Evolutionary conservation across 2,329 filamentous ascomycete species (phyloP).

Genomic region (Penicillium corylophilum): DNA sequence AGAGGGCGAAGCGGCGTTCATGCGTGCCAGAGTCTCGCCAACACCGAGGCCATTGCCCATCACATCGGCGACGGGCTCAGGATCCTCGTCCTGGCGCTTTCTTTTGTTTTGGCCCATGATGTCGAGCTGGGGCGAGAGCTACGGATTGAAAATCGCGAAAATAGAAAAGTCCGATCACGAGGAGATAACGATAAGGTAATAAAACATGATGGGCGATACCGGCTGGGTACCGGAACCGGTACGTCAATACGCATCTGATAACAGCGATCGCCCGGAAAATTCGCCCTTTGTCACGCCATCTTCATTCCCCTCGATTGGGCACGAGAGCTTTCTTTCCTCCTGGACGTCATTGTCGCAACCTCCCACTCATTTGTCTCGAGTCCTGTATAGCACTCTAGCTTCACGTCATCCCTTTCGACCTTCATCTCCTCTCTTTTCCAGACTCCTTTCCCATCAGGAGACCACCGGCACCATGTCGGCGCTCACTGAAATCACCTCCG

Average conservation of each 20-base stretch:
- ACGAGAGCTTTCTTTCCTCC: neutral
- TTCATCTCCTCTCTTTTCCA: neutral
- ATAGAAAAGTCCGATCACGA: constrained; percentile 15
- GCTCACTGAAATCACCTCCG: constrained; percentile 72
- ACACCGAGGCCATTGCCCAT: constrained; percentile 28
- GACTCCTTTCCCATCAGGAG: constrained; percentile 2
- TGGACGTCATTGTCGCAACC: neutral
- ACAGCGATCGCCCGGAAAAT: constrained; percentile 24
- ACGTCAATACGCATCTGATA: constrained; percentile 30
- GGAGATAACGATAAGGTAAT: constrained; percentile 18
- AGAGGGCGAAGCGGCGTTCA: constrained; percentile 23
- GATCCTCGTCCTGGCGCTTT: constrained; percentile 33
- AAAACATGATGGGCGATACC: neutral
- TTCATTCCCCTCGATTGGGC: constrained; percentile 12
- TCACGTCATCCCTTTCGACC: neutral
- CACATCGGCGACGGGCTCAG: constrained; percentile 15
- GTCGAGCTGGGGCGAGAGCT: neutral
- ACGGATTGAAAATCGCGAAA: neutral
- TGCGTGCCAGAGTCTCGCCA: constrained; percentile 32
- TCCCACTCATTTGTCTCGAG: neutral
- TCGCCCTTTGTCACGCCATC: constrained; percentile 26
- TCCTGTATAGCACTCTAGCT: neutral
- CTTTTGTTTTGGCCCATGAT: constrained; percentile 28
- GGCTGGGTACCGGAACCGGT: neutral
- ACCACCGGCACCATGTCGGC: constrained; percentile 61